phyloP scores from a whole-genome alignment of 2,329 filamentous ascomycete species.

The Sordariomycetes sp. region DNA sequence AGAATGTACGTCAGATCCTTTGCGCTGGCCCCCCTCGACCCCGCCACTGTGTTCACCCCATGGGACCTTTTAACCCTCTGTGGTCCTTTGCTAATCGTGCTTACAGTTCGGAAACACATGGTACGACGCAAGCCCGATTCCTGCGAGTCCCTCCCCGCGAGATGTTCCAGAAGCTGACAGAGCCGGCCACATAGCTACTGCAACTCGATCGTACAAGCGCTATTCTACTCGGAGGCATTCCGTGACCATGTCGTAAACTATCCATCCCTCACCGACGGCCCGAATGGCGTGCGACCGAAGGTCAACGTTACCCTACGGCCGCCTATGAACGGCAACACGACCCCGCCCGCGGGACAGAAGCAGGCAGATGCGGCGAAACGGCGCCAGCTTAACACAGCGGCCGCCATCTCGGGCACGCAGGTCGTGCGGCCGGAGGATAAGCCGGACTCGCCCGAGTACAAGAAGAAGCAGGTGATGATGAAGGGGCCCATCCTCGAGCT shows the following conservation, averaged over 20 bases:
- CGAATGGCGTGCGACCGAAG: conserved; percentile 46
- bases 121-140: conserved; percentile 39
- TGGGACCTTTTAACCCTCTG: neutral
- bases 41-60: conserved; percentile 6
- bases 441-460: conserved; percentile 89
- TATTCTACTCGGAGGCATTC: conserved; percentile 92
- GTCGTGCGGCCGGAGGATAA: conserved; percentile 70
- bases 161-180: neutral
- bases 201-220: conserved; percentile 94
- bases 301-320: conserved; percentile 53
- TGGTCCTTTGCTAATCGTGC: neutral
- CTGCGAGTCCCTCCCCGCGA: neutral
- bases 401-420: conserved; percentile 38
- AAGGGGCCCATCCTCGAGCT: conserved; percentile 81
- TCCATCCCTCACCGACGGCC: conserved; percentile 60
- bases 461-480: conserved; percentile 90
- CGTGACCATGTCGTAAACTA: conserved; percentile 91
- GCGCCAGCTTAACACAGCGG: conserved; percentile 42
- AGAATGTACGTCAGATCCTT: conserved; percentile 62
- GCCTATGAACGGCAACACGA: conserved; percentile 24
- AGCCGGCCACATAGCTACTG: conserved; percentile 58
- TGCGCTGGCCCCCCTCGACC: neutral
- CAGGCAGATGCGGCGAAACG: conserved; percentile 46
- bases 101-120: conserved; percentile 91
- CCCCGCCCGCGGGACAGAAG: conserved; percentile 15